phyloP scores from a whole-genome alignment of 192 early-diverging fungal species.

The Chytriomyces hyalinus region DNA sequence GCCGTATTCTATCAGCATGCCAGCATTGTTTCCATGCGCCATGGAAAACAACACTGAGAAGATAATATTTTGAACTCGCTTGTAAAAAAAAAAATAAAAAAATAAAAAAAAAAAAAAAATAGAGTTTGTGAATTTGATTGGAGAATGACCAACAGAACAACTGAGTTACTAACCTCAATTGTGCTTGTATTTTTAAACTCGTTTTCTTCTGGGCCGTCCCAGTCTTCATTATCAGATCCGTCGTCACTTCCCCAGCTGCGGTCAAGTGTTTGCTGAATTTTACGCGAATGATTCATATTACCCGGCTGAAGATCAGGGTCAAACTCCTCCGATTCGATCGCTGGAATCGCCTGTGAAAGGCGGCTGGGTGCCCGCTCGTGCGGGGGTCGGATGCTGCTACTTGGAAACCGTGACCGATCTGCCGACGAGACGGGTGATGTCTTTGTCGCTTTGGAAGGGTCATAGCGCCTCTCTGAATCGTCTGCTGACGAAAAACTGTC shows the following conservation, averaged over 20 bases:
- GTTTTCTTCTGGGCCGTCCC: background rate
- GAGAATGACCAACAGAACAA: background rate
- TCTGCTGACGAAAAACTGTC: too few species aligned
- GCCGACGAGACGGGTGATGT: too few species aligned
- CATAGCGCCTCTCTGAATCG: too few species aligned
- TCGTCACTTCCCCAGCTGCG: background rate
- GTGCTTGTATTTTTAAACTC: background rate
- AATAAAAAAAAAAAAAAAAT: background rate
- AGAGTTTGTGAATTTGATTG: background rate
- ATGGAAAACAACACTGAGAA: slow-evolving; percentile 21
- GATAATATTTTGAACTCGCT: background rate
- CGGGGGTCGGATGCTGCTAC: too few species aligned
- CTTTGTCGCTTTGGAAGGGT: too few species aligned
- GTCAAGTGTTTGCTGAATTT: too few species aligned
- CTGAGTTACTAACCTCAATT: background rate
- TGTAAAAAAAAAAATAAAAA: background rate
- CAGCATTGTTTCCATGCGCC: slow-evolving; percentile 22
- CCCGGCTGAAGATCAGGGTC: too few species aligned
- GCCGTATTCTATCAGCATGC: background rate
- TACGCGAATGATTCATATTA: too few species aligned
- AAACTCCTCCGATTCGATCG: too few species aligned
- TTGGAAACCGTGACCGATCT: too few species aligned
- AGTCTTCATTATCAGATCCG: background rate
- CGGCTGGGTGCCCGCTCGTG: too few species aligned
- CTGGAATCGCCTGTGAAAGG: too few species aligned